Evolutionary conservation across 768 basidiomycete genomes (phyloP).

Genomic region (Mycena vitilis): DNA sequence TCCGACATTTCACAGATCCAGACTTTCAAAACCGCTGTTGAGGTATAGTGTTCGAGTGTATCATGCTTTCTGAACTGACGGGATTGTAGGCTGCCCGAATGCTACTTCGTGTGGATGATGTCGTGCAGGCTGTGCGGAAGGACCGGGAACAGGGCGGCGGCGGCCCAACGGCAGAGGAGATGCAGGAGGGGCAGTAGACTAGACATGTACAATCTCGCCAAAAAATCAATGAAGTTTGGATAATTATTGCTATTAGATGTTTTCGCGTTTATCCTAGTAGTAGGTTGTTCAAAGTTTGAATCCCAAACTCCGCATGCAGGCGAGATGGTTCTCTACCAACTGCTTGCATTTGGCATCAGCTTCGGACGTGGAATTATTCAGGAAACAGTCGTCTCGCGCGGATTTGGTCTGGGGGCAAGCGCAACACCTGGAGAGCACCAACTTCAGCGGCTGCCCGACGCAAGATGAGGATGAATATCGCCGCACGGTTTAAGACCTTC

Average conservation of each 20-base stretch:
- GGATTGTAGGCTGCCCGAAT: constrained; percentile 80
- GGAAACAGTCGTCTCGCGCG: constrained; percentile 94
- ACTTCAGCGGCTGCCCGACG: neutral
- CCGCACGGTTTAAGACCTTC: constrained; percentile 94
- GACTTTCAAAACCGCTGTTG: constrained; percentile 96
- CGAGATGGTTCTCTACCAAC: constrained; percentile 81
- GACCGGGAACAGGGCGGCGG: constrained; percentile 69
- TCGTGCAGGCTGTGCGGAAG: constrained; percentile 89
- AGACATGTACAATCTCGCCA: constrained; percentile 12
- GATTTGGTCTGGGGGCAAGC: constrained; percentile 96
- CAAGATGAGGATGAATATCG: constrained; percentile 22
- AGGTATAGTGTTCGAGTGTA: constrained; percentile 57
- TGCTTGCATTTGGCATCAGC: constrained; percentile 85
- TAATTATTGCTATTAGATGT: constrained; percentile 22
- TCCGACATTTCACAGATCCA: constrained; percentile 70
- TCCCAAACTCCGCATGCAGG: constrained; percentile 92
- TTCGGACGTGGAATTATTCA: constrained; percentile 72
- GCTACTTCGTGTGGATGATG: constrained; percentile 92
- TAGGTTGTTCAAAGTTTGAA: constrained; percentile 66
- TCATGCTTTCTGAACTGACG: constrained; percentile 9
- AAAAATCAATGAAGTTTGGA: constrained; percentile 27
- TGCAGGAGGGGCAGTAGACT: constrained; percentile 50
- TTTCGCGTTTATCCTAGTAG: neutral
- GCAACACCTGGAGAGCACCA: constrained; percentile 75
- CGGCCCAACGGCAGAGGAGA: constrained; percentile 67